Base-by-base conservation (phyloP, 2,329 filamentous ascomycete species). In the Colletotrichum gigasporum region DNA sequence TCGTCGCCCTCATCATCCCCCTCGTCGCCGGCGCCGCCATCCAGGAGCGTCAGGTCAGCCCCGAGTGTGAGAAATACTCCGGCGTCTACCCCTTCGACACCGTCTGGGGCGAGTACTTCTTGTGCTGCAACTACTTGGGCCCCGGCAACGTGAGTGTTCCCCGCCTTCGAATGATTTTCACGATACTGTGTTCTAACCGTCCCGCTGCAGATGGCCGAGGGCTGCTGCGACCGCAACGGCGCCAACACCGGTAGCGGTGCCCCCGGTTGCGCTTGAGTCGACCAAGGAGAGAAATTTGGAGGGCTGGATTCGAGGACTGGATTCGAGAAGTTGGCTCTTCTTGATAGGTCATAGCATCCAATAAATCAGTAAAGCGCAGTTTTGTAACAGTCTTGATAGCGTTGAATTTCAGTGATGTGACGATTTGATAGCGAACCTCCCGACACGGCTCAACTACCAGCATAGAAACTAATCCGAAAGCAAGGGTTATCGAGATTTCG, bases 1-100 rank as follows among this genome's bases (percentile, higher is more conserved):
- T 47, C 41, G 18, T 24, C 41, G n/a, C 41, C 5, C 3, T 56
- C 4, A 18, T 47, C 39, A 6, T 18, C 12, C 37, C 52, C 12
- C 52, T 55, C 20, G 41, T 45, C 14, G 52, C 39, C 39, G 41
- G 26, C 20, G 52, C 52, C 52, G 30, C 41, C 18, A 55, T 55
- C 2, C 39, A 55, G 28, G 52, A 45, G 52, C 52, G 52, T 30
- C 39, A 55, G 39, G 39, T 55, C 41, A 55, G 52, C 52, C 39
- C 52, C 18, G 39, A 55, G 18, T 55, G 28, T 39, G 32, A 35
- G 9, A 55, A 55, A 26, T 55, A 39, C 37, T 37, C 22, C 1
- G 42, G 26, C 18, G 24, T 54, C 14, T 56, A 45, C 5, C 39
- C 52, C 1, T 56, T 56, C 14, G 39, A 18, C 8, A 47, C 52